A percentile compares a stretch with the other conserved stretches of the same genome.
These are phyloP conservation scores for Candida succiphila DNA, from an alignment of 805 yeast species.

Conservation along the genomic window DNA sequence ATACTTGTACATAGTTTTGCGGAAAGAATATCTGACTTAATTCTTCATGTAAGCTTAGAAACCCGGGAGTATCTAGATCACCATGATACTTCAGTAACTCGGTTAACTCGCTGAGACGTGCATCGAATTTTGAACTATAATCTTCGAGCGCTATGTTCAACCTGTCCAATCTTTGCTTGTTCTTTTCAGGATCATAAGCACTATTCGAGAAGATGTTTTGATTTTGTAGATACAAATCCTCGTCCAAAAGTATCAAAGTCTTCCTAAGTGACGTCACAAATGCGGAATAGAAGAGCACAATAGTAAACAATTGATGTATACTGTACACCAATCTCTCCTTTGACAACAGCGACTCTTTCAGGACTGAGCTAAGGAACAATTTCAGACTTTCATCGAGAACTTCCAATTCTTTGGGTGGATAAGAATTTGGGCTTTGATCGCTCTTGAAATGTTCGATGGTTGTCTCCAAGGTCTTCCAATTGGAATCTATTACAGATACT, in stretches of 20 bases:
- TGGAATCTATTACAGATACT: slow-evolving; percentile 47
- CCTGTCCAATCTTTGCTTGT: slow-evolving; percentile 28
- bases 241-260: slow-evolving; percentile 39
- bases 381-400: slow-evolving; percentile 36
- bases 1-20: background rate
- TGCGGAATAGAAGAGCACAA: slow-evolving; percentile 37
- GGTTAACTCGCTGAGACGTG: slow-evolving; percentile 34
- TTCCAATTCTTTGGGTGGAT: slow-evolving; percentile 23
- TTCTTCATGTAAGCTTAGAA: slow-evolving; percentile 31
- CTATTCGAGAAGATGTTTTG: slow-evolving; percentile 26
- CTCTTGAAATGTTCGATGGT: slow-evolving; percentile 14
- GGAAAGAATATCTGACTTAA: slow-evolving; percentile 14
- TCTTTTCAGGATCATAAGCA: slow-evolving; percentile 28
- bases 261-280: slow-evolving; percentile 44
- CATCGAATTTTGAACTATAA: slow-evolving; percentile 34
- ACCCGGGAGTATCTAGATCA: slow-evolving; percentile 37
- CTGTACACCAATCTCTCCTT: slow-evolving; percentile 40
- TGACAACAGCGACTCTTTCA: slow-evolving; percentile 61
- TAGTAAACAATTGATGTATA: slow-evolving; percentile 33
- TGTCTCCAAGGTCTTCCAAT: slow-evolving; percentile 32
- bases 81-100: slow-evolving; percentile 37
- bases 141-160: slow-evolving; percentile 30
- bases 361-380: slow-evolving; percentile 47
- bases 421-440: background rate
- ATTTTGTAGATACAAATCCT: slow-evolving; percentile 32